These are phyloP conservation scores for Tylopilus cervinicoccineus DNA, from an alignment of 768 basidiomycete species.

Conservation along the genomic window DNA sequence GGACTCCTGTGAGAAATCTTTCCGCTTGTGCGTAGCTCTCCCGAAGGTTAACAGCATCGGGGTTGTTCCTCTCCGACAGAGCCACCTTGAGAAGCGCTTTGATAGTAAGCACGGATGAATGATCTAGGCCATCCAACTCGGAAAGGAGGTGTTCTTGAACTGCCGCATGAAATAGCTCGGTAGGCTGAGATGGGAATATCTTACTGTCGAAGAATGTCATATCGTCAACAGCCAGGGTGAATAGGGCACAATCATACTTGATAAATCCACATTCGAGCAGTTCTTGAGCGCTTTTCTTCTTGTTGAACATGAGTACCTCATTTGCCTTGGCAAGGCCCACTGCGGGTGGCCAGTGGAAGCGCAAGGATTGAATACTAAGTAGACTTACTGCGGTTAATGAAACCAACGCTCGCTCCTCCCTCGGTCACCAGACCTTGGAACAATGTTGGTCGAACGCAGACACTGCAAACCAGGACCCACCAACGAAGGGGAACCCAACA, in stretches of 20 bases:
- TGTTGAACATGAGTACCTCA: constrained; percentile 67
- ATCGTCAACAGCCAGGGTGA: not conserved
- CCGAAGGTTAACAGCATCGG: constrained; percentile 61
- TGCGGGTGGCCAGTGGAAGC: constrained; percentile 21
- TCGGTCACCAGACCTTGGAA: constrained; percentile 58
- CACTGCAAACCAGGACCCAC: constrained; percentile 18
- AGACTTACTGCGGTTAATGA: constrained; percentile 57
- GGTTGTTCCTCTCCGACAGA: constrained; percentile 57
- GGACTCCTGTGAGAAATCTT: constrained; percentile 58
- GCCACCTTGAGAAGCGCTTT: constrained; percentile 54
- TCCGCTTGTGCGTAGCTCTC: constrained; percentile 72
- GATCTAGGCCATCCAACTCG: constrained; percentile 59
- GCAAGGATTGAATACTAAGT: not conserved
- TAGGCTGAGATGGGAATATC: constrained; percentile 53
- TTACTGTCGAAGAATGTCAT: constrained; percentile 35
- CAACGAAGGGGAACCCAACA: constrained; percentile 66
- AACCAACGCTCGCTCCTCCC: constrained; percentile 65
- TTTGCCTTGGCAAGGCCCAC: constrained; percentile 70
- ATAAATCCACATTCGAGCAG: constrained; percentile 58
- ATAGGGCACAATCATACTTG: constrained; percentile 41
- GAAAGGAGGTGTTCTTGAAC: constrained; percentile 46
- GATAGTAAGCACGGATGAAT: constrained; percentile 46
- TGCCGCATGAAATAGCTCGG: constrained; percentile 49
- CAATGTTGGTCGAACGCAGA: constrained; percentile 1
- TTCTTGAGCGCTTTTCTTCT: constrained; percentile 58